Evolutionary conservation across 345 rosid genomes (phyloP), one percentile per base, ranked within the genome.

Genomic region (Arabidopsis suecica): DNA sequence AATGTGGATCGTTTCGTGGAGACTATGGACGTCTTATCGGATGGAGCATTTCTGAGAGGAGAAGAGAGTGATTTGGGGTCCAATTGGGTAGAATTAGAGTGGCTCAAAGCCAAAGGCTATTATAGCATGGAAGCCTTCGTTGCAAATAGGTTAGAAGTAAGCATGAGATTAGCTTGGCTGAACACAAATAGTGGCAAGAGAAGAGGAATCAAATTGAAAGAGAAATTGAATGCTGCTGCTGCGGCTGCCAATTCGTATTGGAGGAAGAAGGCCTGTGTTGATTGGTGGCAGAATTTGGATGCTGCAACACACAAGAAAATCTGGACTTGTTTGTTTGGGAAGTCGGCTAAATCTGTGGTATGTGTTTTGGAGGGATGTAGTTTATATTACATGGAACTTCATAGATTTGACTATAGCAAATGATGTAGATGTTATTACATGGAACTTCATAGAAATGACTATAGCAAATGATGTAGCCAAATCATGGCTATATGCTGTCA

Each of bases 101-200:
- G 98, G 98, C 82, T 94, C 57, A 94, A 88, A 82, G 85, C 85
- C 23, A 87, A 85, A 80, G 98, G 98, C 16, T 91, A 91, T 76
- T 94, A 94, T 50, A 86, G 84, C 61, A 50, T 91, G 40, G 96
- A 85, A 82, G 95, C 89, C 47, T 94, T 89, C 80, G 74, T 91
- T 34, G 98, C 85, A 5, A 94, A 90, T 75, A 83, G 91, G 83
- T 80, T 94, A 63, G 98, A 94, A 83, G 89, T 91, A 60, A 85
- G 90, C 18, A 61, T 94, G 88, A 91, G 98, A 82, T 62, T 94
- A 71, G 93, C 96, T 25, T 94, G 98, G 98, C 36, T 91, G 82
- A 91, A 85, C 73, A 81, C 83, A 75, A 76, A 67, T 73, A 79
- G 61, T 73, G 91, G 85, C 32, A 94, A 85, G 85, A 89, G 82